Evolutionary conservation across 371 early-diverging fungal genomes (phyloP).

Genomic region (Mortierella sp.): DNA sequence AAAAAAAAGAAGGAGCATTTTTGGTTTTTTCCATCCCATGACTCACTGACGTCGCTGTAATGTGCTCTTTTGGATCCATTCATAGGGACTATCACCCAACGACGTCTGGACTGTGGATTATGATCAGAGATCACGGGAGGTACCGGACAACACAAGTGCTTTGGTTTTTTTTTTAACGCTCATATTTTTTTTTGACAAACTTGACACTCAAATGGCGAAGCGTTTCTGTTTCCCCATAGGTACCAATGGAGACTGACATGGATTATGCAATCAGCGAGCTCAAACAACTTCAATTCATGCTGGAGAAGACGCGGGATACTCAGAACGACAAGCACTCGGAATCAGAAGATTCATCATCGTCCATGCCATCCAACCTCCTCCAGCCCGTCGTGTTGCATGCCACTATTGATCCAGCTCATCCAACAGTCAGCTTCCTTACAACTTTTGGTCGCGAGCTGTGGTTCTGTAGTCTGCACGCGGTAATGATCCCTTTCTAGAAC

Average conservation of each 20-base stretch:
- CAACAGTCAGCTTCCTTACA: slow-evolving; percentile 50
- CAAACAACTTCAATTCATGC: slow-evolving; percentile 23
- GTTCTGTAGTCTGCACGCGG: slow-evolving; percentile 70
- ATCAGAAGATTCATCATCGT: no score
- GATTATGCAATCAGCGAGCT: slow-evolving; percentile 52
- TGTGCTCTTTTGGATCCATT: no score
- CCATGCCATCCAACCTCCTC: slow-evolving; percentile 17
- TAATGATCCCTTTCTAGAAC: no score
- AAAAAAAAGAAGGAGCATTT: no score
- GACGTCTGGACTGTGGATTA: slow-evolving; percentile 56
- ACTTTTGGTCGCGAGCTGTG: slow-evolving; percentile 72
- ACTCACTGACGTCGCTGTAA: no score
- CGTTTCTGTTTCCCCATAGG: no score
- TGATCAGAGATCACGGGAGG: slow-evolving; percentile 59
- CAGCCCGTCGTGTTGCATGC: slow-evolving; percentile 47
- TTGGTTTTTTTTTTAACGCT: no score
- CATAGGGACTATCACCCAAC: slow-evolving; percentile 30
- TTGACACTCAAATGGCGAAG: no score
- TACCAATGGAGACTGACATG: slow-evolving; percentile 56
- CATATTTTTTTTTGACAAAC: neutral
- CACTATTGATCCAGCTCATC: slow-evolving; percentile 55
- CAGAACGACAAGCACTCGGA: no score
- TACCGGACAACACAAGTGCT: no score
- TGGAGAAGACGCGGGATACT: no score
- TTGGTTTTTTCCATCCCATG: no score